Evolutionary conservation across 352 stramenopile species (phyloP).

Genomic region (Elongisporangium prolatum): DNA sequence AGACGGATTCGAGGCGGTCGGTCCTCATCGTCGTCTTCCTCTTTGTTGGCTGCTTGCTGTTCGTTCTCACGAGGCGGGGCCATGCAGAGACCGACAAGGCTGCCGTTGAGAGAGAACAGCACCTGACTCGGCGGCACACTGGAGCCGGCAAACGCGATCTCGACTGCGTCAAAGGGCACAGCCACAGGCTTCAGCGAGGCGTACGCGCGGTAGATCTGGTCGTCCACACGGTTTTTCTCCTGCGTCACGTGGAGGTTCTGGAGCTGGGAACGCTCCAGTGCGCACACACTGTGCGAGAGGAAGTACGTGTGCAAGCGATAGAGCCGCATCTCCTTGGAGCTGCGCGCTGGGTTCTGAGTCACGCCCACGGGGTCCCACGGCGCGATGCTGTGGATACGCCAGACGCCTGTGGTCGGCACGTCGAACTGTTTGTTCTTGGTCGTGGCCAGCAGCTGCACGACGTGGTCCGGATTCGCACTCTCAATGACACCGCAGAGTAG

Average conservation of each 20-base stretch:
- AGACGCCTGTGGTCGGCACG: slow-evolving; percentile 42
- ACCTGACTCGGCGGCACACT: slow-evolving; percentile 72
- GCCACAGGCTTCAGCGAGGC: slow-evolving; percentile 33
- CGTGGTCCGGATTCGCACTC: slow-evolving; percentile 78
- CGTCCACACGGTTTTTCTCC: slow-evolving; percentile 61
- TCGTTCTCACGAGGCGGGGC: slow-evolving; percentile 15
- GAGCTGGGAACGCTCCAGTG: slow-evolving; percentile 29
- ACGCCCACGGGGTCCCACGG: slow-evolving; percentile 65
- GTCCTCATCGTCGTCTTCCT: slow-evolving; percentile 8
- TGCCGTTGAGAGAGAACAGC: slow-evolving; percentile 66
- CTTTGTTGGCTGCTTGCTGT: not conserved
- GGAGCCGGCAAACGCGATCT: slow-evolving; percentile 50
- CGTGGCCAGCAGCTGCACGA: slow-evolving; percentile 92
- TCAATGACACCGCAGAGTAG: slow-evolving; percentile 91
- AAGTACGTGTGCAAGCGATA: slow-evolving; percentile 85
- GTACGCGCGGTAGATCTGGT: slow-evolving; percentile 52
- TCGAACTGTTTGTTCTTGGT: slow-evolving; percentile 87
- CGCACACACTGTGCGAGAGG: slow-evolving; percentile 29
- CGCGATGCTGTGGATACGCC: slow-evolving; percentile 50
- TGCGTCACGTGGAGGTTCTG: slow-evolving; percentile 69
- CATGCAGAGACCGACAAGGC: slow-evolving; percentile 70
- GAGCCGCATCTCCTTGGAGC: slow-evolving; percentile 78
- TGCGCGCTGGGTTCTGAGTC: slow-evolving; percentile 50
- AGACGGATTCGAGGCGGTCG: slow-evolving; percentile 56
- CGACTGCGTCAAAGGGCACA: slow-evolving; percentile 53